A percentile compares a stretch with the other conserved stretches of the same genome.
Conservation (phyloP, 2,329 filamentous ascomycete species). For the Diaporthe ilicicola region DNA sequence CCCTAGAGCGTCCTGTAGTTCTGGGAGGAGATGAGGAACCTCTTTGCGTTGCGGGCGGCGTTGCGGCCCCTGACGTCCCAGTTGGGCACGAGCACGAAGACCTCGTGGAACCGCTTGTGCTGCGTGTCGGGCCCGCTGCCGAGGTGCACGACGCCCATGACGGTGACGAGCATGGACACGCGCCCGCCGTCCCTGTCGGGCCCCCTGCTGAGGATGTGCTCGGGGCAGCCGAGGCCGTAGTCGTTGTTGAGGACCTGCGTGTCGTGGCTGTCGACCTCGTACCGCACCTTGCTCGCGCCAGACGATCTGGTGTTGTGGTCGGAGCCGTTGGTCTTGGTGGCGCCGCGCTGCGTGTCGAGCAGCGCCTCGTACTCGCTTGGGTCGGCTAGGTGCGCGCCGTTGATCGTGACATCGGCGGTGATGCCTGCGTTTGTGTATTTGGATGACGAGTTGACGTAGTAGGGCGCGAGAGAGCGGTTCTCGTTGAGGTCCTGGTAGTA, state of each 20-base stretch:
- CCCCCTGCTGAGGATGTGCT: slow-evolving; percentile 45
- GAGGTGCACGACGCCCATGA: slow-evolving; percentile 77
- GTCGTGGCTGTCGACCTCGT: slow-evolving; percentile 80
- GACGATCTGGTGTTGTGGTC: neutral
- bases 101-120: slow-evolving; percentile 79
- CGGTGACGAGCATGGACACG: slow-evolving; percentile 76
- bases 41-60: slow-evolving; percentile 56
- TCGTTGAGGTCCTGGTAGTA: slow-evolving; percentile 81
- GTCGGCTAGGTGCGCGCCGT: slow-evolving; percentile 73
- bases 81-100: slow-evolving; percentile 82
- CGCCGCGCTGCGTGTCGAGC: slow-evolving; percentile 69
- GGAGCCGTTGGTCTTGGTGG: slow-evolving; percentile 27
- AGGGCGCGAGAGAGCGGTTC: slow-evolving; percentile 66
- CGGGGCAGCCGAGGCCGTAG: slow-evolving; percentile 66
- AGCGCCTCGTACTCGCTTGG: slow-evolving; percentile 73
- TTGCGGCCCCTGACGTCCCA: slow-evolving; percentile 65
- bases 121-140: slow-evolving; percentile 69
- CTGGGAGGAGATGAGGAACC: slow-evolving; percentile 76
- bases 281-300: slow-evolving; percentile 56
- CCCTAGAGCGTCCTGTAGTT: slow-evolving; percentile 69
- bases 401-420: slow-evolving; percentile 78
- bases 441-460: slow-evolving; percentile 71
- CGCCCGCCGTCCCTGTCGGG: slow-evolving; percentile 62
- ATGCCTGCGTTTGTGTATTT: slow-evolving; percentile 59
- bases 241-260: slow-evolving; percentile 79